Conservation (phyloP, 2,329 filamentous ascomycete genomes). For the Acrocalymma vagum region DNA sequence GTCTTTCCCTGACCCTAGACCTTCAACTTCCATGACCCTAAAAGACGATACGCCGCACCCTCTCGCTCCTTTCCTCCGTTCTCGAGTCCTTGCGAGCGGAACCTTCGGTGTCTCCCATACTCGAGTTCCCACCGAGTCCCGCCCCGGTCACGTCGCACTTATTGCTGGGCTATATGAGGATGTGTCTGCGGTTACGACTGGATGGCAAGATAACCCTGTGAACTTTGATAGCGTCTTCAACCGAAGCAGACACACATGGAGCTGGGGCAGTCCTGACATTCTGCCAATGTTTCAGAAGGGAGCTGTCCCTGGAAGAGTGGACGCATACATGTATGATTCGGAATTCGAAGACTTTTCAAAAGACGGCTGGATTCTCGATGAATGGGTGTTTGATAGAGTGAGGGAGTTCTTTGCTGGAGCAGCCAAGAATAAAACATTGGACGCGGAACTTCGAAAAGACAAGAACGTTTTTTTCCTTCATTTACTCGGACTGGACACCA, state of each 20-base stretch:
- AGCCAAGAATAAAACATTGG: constrained; percentile 77
- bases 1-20: constrained; percentile 86
- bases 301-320: constrained; percentile 85
- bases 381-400: constrained; percentile 96
- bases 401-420: constrained; percentile 86
- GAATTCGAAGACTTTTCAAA: constrained; percentile 91
- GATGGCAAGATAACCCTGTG: constrained; percentile 98
- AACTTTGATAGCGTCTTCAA: constrained; percentile 99
- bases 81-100: constrained; percentile 84
- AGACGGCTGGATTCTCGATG: constrained; percentile 81
- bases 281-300: constrained; percentile 96
- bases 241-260: constrained; percentile 95
- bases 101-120: constrained; percentile 99
- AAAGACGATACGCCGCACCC: constrained; percentile 72
- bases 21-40: constrained; percentile 62
- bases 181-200: constrained; percentile 95
- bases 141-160: constrained; percentile 93
- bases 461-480: constrained; percentile 96
- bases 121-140: constrained; percentile 93
- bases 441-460: constrained; percentile 77
- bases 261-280: constrained; percentile 98
- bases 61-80: constrained; percentile 90
- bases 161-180: constrained; percentile 98
- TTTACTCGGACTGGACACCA: constrained; percentile 89
- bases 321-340: constrained; percentile 83